Conservation (phyloP, 805 yeast genomes). For the Pichia cephalocereana region DNA sequence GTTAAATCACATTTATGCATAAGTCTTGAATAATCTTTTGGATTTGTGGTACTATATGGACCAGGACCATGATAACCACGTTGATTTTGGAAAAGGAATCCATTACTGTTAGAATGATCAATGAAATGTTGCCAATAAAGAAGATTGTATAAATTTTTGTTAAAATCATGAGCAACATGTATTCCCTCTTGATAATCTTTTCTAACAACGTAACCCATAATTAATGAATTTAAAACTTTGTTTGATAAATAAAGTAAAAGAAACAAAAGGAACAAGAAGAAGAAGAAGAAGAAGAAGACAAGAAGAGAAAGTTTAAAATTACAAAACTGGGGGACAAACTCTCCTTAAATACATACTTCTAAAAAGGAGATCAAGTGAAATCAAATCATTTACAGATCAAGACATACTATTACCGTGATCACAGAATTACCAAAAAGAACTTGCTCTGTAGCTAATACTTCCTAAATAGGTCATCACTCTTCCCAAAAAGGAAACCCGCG, state of each 20-base stretch:
- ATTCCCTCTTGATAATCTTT: neutral
- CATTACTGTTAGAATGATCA: neutral
- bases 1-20: neutral
- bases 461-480: neutral
- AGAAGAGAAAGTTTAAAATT: neutral
- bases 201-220: neutral
- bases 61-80: neutral
- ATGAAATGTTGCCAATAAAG: neutral
- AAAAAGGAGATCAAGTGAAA: neutral
- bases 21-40: neutral
- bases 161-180: neutral
- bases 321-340: neutral
- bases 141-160: neutral
- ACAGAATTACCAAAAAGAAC: too few species aligned
- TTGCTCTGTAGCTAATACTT: neutral
- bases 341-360: neutral
- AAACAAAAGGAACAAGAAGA: neutral
- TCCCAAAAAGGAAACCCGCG: neutral
- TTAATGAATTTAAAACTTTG: neutral
- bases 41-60: neutral
- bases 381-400: neutral
- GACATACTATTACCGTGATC: too few species aligned
- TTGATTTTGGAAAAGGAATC: slow-evolving; percentile 1
- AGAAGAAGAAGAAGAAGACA: neutral
- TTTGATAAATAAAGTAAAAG: neutral